Conservation (phyloP, 2,329 filamentous ascomycete genomes). For the Zasmidium cellare region DNA sequence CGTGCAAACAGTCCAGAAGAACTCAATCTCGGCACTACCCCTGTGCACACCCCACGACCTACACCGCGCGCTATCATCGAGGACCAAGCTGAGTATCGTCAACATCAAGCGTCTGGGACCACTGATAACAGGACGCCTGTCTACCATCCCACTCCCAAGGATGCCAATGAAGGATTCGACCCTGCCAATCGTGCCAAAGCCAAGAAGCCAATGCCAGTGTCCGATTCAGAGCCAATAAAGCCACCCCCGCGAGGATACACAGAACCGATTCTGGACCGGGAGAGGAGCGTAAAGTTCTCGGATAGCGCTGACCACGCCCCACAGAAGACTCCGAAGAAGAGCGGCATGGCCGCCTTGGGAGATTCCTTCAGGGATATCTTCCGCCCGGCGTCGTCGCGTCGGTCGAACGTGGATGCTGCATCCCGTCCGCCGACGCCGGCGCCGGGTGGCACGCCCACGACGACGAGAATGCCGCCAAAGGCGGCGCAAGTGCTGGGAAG, state of each 20-base stretch:
- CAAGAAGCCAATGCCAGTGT: background rate
- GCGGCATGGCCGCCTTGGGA: no score
- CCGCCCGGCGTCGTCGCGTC: no score
- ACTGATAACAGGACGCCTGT: background rate
- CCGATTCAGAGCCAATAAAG: background rate
- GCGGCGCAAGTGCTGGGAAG: background rate
- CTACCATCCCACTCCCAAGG: background rate
- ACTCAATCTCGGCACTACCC: constrained; percentile 31
- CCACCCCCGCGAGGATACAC: no score
- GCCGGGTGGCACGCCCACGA: constrained; percentile 14
- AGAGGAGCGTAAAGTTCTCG: no score
- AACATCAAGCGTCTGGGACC: background rate
- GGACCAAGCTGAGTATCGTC: constrained; percentile 35
- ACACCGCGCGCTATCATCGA: constrained; percentile 44
- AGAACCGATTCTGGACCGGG: no score
- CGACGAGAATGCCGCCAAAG: background rate
- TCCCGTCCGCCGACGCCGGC: background rate
- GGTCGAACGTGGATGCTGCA: background rate
- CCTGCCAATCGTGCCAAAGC: no score
- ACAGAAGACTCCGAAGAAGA: no score
- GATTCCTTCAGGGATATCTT: no score
- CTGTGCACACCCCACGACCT: constrained; percentile 22
- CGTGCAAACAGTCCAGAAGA: constrained; percentile 14
- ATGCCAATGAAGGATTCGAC: background rate
- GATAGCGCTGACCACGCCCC: no score